Percentiles rank a stretch among this genome's conserved stretches.
These are phyloP conservation scores for Diospyros lotus DNA, from an alignment of 148 eudicot species.

Conservation along the genomic window DNA sequence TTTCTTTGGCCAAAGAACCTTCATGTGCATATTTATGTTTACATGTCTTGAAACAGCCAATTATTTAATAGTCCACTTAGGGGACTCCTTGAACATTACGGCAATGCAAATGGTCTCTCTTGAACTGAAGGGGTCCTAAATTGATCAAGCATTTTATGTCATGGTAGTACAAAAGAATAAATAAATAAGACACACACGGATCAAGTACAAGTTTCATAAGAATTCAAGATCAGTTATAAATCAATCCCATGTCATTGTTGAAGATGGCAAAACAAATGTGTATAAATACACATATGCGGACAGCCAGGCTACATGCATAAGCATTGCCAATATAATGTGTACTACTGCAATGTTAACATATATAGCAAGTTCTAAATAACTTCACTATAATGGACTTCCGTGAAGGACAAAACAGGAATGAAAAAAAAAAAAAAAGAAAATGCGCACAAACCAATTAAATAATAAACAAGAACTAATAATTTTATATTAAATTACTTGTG, in stretches of 20 bases:
- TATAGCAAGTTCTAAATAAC: neutral
- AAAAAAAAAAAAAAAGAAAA: neutral
- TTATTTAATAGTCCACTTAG: neutral
- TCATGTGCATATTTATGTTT: neutral
- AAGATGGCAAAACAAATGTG: slow-evolving; percentile 1
- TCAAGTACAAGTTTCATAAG: neutral
- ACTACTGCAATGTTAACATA: neutral
- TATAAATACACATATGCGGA: neutral
- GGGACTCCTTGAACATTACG: neutral
- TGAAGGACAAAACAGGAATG: neutral
- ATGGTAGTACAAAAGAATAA: neutral
- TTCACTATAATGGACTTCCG: neutral
- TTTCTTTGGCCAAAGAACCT: neutral
- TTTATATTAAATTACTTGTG: slow-evolving; percentile 89
- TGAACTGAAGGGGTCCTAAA: neutral
- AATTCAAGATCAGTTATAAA: neutral
- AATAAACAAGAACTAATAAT: slow-evolving; percentile 54
- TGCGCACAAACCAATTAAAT: neutral
- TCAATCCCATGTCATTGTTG: neutral
- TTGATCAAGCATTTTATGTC: neutral
- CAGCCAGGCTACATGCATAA: neutral
- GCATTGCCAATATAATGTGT: neutral
- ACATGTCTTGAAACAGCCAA: neutral
- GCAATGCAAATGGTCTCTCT: neutral
- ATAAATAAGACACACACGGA: neutral